These are phyloP conservation scores for Beauveria varroae DNA, from an alignment of 2,329 filamentous ascomycete genomes.

Conservation along the genomic window DNA sequence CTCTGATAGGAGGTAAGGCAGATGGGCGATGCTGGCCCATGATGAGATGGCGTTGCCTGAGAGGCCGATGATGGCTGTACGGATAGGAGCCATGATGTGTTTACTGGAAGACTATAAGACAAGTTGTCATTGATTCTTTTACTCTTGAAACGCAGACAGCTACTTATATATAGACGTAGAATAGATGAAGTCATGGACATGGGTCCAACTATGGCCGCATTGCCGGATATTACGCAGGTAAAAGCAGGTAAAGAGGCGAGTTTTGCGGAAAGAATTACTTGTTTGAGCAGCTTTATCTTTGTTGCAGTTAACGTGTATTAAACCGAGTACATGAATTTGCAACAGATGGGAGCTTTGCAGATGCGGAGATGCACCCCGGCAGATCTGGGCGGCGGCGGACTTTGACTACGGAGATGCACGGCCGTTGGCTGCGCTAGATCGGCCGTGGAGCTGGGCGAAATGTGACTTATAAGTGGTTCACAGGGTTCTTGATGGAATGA, in stretches of 20 bases:
- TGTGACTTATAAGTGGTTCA: too few relatives aligned
- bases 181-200: background rate
- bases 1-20: conserved; percentile 52
- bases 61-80: conserved; percentile 51
- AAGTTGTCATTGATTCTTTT: background rate
- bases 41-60: conserved; percentile 41
- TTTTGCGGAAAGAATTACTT: background rate
- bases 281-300: too few relatives aligned
- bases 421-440: background rate
- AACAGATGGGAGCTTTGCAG: background rate
- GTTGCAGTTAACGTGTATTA: too few relatives aligned
- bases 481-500: too few relatives aligned
- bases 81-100: conserved; percentile 39
- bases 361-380: background rate
- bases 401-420: background rate
- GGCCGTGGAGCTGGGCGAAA: too few relatives aligned
- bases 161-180: background rate
- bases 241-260: too few relatives aligned
- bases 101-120: background rate
- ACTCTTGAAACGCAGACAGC: background rate
- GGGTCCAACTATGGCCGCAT: too few relatives aligned
- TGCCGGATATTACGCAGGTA: too few relatives aligned
- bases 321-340: too few relatives aligned
- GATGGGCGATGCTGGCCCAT: conserved; percentile 49
- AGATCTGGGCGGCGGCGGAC: background rate